phyloP scores from a whole-genome alignment of 352 stramenopile genomes.

The Phytophthora sp. region DNA sequence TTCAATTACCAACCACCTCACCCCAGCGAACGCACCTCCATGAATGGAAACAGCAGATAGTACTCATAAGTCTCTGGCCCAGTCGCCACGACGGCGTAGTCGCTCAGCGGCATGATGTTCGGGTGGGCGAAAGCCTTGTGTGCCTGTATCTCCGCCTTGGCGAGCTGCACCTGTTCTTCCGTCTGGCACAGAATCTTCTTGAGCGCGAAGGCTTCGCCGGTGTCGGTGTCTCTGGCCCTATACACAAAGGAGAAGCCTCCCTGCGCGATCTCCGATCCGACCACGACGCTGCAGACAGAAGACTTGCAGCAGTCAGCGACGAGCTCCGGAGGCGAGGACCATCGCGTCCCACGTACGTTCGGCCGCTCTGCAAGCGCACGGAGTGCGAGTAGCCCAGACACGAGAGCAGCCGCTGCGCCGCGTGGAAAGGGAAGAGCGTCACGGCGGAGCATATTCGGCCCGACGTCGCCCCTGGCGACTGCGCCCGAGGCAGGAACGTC shows the following conservation, averaged over 20 bases:
- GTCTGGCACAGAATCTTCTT: constrained; percentile 92
- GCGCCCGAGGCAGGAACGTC: constrained; percentile 36
- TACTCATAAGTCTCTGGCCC: constrained; percentile 59
- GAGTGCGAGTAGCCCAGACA: constrained; percentile 78
- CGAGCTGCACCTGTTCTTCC: constrained; percentile 79
- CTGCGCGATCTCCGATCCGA: constrained; percentile 79
- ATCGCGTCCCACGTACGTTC: constrained; percentile 47
- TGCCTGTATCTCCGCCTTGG: constrained; percentile 84
- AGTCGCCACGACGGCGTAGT: constrained; percentile 73
- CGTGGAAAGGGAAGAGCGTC: constrained; percentile 66
- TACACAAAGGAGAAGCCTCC: constrained; percentile 91
- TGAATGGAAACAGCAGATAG: constrained; percentile 88
- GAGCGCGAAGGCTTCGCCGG: constrained; percentile 82
- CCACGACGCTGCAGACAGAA: constrained; percentile 44
- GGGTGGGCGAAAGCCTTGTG: constrained; percentile 76
- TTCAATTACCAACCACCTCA: background rate
- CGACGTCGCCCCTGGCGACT: constrained; percentile 18
- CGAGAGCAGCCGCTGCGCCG: constrained; percentile 62
- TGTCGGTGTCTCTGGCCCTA: constrained; percentile 68
- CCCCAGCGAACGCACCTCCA: constrained; percentile 52
- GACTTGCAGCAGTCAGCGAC: background rate
- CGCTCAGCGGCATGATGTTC: constrained; percentile 85
- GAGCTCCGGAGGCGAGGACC: background rate
- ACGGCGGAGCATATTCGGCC: constrained; percentile 60
- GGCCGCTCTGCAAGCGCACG: constrained; percentile 75